Conservation (phyloP, 441 rosid species). For the Manihot esculenta region DNA sequence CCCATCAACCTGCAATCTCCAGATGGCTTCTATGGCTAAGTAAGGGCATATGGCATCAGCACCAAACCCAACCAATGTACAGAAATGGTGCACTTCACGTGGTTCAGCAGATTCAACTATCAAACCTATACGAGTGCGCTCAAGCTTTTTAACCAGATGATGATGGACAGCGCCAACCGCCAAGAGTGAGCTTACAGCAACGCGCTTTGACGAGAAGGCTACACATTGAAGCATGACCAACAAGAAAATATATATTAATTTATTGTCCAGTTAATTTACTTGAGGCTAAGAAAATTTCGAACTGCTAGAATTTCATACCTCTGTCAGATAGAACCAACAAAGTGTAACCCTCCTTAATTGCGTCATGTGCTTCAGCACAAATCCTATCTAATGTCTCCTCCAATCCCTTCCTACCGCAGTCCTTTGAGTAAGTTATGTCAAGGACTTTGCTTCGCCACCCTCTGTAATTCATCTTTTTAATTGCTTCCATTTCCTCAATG, state of each 20-base stretch:
- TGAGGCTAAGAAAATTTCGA: background rate
- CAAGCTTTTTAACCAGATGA: conserved; percentile 84
- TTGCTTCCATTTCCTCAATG: conserved; percentile 81
- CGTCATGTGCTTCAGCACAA: conserved; percentile 84
- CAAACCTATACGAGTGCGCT: conserved; percentile 88
- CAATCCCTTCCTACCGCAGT: conserved; percentile 82
- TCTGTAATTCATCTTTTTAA: conserved; percentile 88
- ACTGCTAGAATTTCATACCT: conserved; percentile 50
- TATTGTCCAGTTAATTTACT: background rate
- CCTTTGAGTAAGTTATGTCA: conserved; percentile 85
- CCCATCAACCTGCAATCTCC: conserved; percentile 96
- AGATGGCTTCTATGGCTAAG: conserved; percentile 80
- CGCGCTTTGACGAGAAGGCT: conserved; percentile 87
- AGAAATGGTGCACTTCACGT: conserved; percentile 99
- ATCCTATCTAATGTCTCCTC: conserved; percentile 91
- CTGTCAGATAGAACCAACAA: conserved; percentile 94
- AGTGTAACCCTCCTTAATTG: conserved; percentile 90
- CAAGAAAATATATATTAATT: conserved; percentile 7
- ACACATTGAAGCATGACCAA: conserved; percentile 15
- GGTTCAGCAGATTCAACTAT: conserved; percentile 98
- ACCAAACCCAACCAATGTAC: conserved; percentile 96
- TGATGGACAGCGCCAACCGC: conserved; percentile 99
- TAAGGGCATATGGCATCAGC: conserved; percentile 99
- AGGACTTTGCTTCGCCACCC: conserved; percentile 94
- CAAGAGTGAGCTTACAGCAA: conserved; percentile 96